phyloP scores from a whole-genome alignment of 1,139 yeast genomes.

The Martiniozyma asiatica region DNA sequence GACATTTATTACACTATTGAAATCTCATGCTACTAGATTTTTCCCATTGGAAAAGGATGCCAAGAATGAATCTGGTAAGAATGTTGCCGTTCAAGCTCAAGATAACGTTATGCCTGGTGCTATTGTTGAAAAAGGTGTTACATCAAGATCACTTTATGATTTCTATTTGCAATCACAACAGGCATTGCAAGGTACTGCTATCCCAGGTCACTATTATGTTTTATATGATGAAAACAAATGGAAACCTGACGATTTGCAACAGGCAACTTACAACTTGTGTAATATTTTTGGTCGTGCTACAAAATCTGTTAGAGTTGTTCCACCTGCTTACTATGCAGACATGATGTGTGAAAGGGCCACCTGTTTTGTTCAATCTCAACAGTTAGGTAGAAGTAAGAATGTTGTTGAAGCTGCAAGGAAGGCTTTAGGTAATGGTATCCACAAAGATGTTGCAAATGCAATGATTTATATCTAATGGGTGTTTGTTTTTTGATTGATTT shows the following conservation, averaged over 20 bases:
- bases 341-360: constrained; percentile 22
- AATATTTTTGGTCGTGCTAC: constrained; percentile 22
- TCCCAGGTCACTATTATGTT: constrained; percentile 24
- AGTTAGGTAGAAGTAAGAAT: constrained; percentile 5
- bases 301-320: constrained; percentile 22
- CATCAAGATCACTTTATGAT: constrained; percentile 21
- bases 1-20: constrained; percentile 19
- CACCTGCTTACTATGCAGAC: constrained; percentile 21
- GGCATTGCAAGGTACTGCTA: constrained; percentile 23
- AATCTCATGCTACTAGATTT: constrained; percentile 22
- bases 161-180: constrained; percentile 23
- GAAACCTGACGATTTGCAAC: constrained; percentile 19
- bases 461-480: constrained; percentile 16
- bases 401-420: constrained; percentile 13
- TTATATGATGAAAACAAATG: constrained; percentile 21
- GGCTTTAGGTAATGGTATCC: constrained; percentile 15
- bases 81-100: constrained; percentile 15
- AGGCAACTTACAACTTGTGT: constrained; percentile 20
- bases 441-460: constrained; percentile 14
- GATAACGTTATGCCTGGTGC: constrained; percentile 21
- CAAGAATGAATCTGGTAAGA: constrained; percentile 12
- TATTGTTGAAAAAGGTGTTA: constrained; percentile 20
- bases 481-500: not conserved
- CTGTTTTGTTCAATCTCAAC: constrained; percentile 13
- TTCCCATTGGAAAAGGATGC: constrained; percentile 20